Evolutionary conservation across 306 rosid genomes (phyloP).

Genomic region (Mucuna pruriens): DNA sequence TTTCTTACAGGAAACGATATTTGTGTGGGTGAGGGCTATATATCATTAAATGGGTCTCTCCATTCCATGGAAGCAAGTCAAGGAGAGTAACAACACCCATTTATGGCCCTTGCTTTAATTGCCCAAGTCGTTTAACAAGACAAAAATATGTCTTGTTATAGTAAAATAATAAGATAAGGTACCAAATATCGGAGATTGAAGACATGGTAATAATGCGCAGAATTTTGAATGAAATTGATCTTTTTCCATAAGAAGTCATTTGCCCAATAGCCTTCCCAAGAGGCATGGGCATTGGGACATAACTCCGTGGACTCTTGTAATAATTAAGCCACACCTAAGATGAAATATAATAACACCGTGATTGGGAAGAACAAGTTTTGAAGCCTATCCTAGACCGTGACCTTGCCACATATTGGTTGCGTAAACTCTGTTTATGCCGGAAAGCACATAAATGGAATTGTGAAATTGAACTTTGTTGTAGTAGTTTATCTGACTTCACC

Average conservation of each 20-base stretch:
- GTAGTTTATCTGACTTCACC: constrained; percentile 21
- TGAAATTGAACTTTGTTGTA: constrained; percentile 20
- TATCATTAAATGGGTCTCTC: constrained; percentile 27
- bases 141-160: constrained; percentile 42
- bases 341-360: constrained; percentile 14
- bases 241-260: constrained; percentile 36
- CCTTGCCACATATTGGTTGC: constrained; percentile 30
- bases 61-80: constrained; percentile 30
- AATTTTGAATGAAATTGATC: constrained; percentile 20
- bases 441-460: constrained; percentile 12
- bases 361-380: constrained; percentile 37
- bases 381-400: constrained; percentile 5
- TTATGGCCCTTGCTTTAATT: constrained; percentile 19
- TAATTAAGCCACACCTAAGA: constrained; percentile 28
- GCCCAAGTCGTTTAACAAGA: constrained; percentile 34
- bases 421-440: neutral
- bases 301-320: constrained; percentile 14
- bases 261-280: constrained; percentile 24
- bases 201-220: neutral
- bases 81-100: constrained; percentile 20
- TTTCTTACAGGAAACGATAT: neutral
- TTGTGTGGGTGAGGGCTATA: constrained; percentile 12
- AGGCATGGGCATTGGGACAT: constrained; percentile 39
- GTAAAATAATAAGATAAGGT: constrained; percentile 37
- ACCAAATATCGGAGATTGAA: constrained; percentile 30